Evolutionary conservation across 106 monocot species (phyloP).

Genomic region (Phalaenopsis aphrodite): DNA sequence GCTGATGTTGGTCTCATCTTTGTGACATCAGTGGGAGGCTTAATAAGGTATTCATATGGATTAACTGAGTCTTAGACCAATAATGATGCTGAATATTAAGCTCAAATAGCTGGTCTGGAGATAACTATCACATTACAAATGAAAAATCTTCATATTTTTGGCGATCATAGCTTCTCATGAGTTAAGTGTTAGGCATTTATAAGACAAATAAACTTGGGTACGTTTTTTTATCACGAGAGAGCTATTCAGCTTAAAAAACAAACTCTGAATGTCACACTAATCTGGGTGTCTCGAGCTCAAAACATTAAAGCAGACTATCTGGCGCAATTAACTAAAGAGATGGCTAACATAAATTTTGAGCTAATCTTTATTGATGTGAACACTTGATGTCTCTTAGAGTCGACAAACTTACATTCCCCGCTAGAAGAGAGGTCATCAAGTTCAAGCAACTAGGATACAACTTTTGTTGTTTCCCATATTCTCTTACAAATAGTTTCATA

Average conservation of each 20-base stretch:
- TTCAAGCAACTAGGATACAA: too few species aligned
- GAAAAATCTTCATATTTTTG: not conserved
- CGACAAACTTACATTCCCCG: not conserved
- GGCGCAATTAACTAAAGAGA: not conserved
- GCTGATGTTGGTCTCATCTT: not conserved
- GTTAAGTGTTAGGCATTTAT: not conserved
- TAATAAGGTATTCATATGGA: not conserved
- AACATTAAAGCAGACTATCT: not conserved
- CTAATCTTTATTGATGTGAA: too few species aligned
- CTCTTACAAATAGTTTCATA: too few species aligned
- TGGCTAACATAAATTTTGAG: not conserved
- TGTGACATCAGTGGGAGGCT: not conserved
- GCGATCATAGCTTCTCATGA: not conserved
- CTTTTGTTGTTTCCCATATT: too few species aligned
- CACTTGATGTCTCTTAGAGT: not conserved
- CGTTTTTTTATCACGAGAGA: not conserved
- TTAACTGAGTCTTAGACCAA: not conserved
- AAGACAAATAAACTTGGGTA: too few species aligned
- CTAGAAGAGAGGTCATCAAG: not conserved
- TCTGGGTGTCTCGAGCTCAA: not conserved
- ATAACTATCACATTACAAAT: not conserved
- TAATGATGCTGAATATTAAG: not conserved
- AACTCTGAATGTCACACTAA: not conserved
- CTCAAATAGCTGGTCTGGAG: not conserved
- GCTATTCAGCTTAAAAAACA: not conserved